Evolutionary conservation across 345 rosid species (phyloP), one percentile per base, ranked within the genome.

Genomic region (Bruguiera parviflora): DNA sequence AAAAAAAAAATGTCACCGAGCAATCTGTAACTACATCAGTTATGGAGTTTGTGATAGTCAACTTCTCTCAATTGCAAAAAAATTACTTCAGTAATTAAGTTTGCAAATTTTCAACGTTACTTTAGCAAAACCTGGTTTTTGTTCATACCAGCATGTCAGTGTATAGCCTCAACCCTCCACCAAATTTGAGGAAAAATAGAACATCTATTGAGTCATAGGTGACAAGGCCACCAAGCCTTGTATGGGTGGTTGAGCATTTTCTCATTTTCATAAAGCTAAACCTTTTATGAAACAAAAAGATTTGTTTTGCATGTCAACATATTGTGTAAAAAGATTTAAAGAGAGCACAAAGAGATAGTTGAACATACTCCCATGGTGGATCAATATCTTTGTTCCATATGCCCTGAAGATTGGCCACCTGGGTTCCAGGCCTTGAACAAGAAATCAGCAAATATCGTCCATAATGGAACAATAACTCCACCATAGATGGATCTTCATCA

Each of bases 331-430:
- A 27, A 73, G 79, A 73, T 49, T 39, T 15, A 18, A 43, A 33
- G 43, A 59, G 46, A 37, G 37, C 18, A 55, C 35, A 51, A 55
- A 51, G 59, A 66, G 27, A 61, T 22, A 74, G 53, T 7, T 18
- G 66, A 65, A 81, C 96, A 9, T 85, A 95, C 97, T 95, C 99
- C 97, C 97, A 95, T 53, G 76, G 79, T 21, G 97, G 99, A 47
- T 76, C 81, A 68, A 86, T 66, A 82, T 88, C 92, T 64, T 79
- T 81, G 84, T 88, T 95, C 99, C 99, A 95, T 75, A 95, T 86
- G 49, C 99, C 99, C 69, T 92, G 96, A 74, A 92, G 81, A 80
- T 92, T 95, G 65, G 97, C 89, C 64, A 90, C 96, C 71, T 86
- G 99, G 60, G 96, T 88, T 83, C 99, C 93, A 2, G 96, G 96